Evolutionary conservation across 78 protist species (phyloP), one percentile per base, ranked within the genome.

Genomic region (Dictyostelium capitatum): DNA sequence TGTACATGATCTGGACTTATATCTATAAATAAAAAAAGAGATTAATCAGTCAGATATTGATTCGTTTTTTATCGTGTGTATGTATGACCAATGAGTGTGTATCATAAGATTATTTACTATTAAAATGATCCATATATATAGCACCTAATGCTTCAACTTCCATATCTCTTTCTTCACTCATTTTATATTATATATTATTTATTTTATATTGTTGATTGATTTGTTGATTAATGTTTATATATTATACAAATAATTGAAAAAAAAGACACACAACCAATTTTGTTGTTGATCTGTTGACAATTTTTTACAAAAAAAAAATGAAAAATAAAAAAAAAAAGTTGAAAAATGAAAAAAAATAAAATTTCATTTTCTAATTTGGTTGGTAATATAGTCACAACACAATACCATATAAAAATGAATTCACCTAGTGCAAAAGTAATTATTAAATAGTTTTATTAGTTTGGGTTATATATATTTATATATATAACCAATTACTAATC

Each of bases 71-170:
- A n/a, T n/a, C n/a, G n/a, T n/a, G n/a, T n/a, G n/a, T n/a, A n/a
- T n/a, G n/a, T n/a, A n/a, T n/a, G n/a, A n/a, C n/a, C n/a, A n/a
- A n/a, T n/a, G n/a, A n/a, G n/a, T n/a, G n/a, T n/a, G n/a, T n/a
- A 37, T 37, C 43, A 37, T 37, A 37, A 3, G 43, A 37, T 37
- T 70, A 19, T 2, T 70, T 82, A 82, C 90, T 20, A 14, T 85
- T 54, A 47, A 85, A 85, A 51, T 56, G 65, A 75, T 85, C 92
- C 92, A 85, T 85, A 75, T 85, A 85, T 20, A 85, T 85, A 20
- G 92, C 92, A 25, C 83, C 70, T 30, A 85, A 30, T 10, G 92
- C 92, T 59, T 85, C 92, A 5, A 85, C 30, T 62, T 85, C 92
- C 92, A 85, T 85, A 6, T 74, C 54, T 46, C 69, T 74, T 30